A percentile compares a stretch with the other conserved stretches of the same genome.
These are phyloP conservation scores for Phytophthora pini DNA, from an alignment of 352 stramenopile species.

Conservation along the genomic window DNA sequence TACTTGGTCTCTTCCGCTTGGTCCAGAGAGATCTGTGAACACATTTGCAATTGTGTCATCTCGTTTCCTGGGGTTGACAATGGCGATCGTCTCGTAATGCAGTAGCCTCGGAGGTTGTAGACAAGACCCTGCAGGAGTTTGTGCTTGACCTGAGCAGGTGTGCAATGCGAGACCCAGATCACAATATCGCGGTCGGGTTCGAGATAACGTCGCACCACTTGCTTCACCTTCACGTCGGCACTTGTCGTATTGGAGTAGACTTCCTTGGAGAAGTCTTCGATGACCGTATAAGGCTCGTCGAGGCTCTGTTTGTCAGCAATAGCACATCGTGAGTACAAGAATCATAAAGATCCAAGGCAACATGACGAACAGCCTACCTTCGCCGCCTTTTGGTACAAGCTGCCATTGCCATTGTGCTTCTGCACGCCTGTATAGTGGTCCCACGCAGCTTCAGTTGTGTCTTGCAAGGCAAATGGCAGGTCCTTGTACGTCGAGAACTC, in stretches of 20 bases:
- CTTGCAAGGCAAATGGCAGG: conserved; percentile 28
- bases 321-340: neutral
- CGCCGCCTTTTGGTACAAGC: conserved; percentile 34
- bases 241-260: conserved; percentile 51
- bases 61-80: conserved; percentile 29
- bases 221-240: conserved; percentile 55
- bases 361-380: conserved; percentile 12
- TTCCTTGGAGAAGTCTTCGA: conserved; percentile 65
- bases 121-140: conserved; percentile 35
- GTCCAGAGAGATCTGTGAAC: conserved; percentile 54
- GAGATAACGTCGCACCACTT: conserved; percentile 62
- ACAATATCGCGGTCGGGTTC: conserved; percentile 64
- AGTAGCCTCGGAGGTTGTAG: conserved; percentile 63
- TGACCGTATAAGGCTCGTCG: conserved; percentile 55
- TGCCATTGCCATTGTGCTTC: conserved; percentile 35
- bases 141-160: conserved; percentile 56
- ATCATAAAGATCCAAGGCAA: neutral
- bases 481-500: conserved; percentile 35
- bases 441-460: conserved; percentile 23
- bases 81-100: conserved; percentile 48
- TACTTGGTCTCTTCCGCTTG: conserved; percentile 27
- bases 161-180: conserved; percentile 54
- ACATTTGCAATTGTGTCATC: conserved; percentile 53
- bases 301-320: conserved; percentile 18
- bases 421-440: conserved; percentile 32